Percentiles rank a stretch among this genome's conserved stretches.
Evolutionary conservation across 73 alveolate genomes (phyloP).

Genomic region (Tetrahymena borealis): DNA sequence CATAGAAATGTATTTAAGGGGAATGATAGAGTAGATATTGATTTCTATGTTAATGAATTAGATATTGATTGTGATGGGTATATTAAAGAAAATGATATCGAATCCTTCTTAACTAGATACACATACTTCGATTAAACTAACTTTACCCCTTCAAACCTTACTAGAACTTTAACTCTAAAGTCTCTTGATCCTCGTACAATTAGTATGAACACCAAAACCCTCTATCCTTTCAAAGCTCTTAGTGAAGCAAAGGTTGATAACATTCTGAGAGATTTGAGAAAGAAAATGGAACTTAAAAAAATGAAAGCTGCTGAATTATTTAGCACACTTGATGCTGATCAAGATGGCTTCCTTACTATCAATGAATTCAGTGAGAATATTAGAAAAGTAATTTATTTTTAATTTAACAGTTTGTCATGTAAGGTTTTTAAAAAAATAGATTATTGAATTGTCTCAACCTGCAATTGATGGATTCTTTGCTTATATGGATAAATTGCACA

Average conservation of each 20-base stretch:
- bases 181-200: background rate
- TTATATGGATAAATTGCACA: constrained; percentile 63
- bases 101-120: constrained; percentile 21
- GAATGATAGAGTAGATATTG: background rate
- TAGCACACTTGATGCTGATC: constrained; percentile 48
- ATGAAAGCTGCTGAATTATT: constrained; percentile 44
- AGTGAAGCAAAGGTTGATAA: constrained; percentile 27
- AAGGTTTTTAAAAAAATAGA: background rate
- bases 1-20: background rate
- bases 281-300: constrained; percentile 18
- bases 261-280: constrained; percentile 36
- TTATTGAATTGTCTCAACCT: constrained; percentile 57
- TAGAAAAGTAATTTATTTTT: background rate
- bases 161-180: background rate
- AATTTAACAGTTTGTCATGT: background rate
- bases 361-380: constrained; percentile 61
- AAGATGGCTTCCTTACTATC: constrained; percentile 66
- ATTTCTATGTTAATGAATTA: constrained; percentile 19
- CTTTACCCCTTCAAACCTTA: background rate
- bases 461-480: constrained; percentile 80
- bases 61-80: constrained; percentile 42
- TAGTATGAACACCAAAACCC: constrained; percentile 13
- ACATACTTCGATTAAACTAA: constrained; percentile 15
- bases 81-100: constrained; percentile 27
- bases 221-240: constrained; percentile 34